Conservation (phyloP, 2,329 filamentous ascomycete species). For the Fusarium denticulatum region DNA sequence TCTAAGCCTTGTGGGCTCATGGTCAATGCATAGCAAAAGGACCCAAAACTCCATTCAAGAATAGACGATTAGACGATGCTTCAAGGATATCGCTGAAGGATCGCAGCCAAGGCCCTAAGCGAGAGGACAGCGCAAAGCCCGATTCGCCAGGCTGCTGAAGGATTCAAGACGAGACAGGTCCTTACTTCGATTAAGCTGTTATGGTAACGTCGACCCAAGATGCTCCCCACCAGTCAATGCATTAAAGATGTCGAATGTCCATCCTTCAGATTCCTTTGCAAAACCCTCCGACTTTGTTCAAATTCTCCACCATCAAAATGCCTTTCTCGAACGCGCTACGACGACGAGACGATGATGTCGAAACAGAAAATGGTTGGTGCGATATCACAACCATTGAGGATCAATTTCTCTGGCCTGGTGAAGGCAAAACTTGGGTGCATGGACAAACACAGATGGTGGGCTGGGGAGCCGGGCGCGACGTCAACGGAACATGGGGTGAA, state of each 20-base stretch:
- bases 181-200: constrained; percentile 9
- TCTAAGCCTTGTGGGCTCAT: background rate
- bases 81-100: background rate
- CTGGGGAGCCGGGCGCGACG: background rate
- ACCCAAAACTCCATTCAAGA: background rate
- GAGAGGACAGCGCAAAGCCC: background rate
- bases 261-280: background rate
- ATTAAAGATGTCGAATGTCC: background rate
- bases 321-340: background rate
- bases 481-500: background rate
- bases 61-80: background rate
- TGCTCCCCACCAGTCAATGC: background rate
- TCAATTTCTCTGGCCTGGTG: background rate
- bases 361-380: background rate
- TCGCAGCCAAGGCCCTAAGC: background rate
- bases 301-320: background rate
- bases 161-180: constrained; percentile 1
- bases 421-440: background rate
- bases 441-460: background rate
- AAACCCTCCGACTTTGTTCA: background rate
- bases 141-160: background rate
- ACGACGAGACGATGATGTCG: background rate
- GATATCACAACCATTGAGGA: background rate
- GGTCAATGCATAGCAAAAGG: background rate
- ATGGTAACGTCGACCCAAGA: background rate